Evolutionary conservation across 192 early-diverging fungal species (phyloP).

Genomic region (Rhizoclosmatium sp.): DNA sequence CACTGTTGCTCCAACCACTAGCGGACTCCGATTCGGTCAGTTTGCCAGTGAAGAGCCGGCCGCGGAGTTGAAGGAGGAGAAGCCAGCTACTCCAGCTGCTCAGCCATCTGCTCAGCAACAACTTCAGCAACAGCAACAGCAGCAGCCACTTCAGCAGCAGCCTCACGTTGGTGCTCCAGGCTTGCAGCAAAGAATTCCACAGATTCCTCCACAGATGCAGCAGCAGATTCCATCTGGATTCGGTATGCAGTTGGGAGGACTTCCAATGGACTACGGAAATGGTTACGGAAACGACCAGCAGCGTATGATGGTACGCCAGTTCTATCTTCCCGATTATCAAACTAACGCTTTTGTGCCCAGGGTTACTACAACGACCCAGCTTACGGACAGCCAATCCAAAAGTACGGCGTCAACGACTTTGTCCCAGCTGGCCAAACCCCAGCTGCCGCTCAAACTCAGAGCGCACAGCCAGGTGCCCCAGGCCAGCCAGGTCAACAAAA

Average conservation of each 20-base stretch:
- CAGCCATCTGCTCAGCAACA: slow-evolving; percentile 5
- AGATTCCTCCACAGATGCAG: slow-evolving; percentile 16
- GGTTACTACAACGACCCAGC: slow-evolving; percentile 46
- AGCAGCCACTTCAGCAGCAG: slow-evolving; percentile 27
- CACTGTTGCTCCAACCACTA: slow-evolving; percentile 67
- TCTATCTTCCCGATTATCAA: background rate
- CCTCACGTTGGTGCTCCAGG: slow-evolving; percentile 23
- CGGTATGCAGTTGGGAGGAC: slow-evolving; percentile 49
- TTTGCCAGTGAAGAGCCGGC: slow-evolving; percentile 50
- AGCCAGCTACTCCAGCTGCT: background rate
- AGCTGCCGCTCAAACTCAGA: slow-evolving; percentile 16
- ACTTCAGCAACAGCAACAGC: slow-evolving; percentile 12
- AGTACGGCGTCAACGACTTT: slow-evolving; percentile 36
- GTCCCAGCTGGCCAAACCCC: slow-evolving; percentile 14
- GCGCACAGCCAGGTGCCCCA: slow-evolving; percentile 31
- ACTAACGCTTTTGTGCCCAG: background rate
- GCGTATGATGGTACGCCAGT: slow-evolving; percentile 34
- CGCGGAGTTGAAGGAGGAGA: slow-evolving; percentile 13
- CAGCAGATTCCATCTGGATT: slow-evolving; percentile 35
- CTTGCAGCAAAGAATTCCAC: slow-evolving; percentile 33
- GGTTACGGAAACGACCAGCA: slow-evolving; percentile 46
- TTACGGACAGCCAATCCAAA: slow-evolving; percentile 39
- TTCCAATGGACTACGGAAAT: slow-evolving; percentile 51
- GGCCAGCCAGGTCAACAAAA: slow-evolving; percentile 36
- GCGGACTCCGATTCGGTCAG: slow-evolving; percentile 73